Evolutionary conservation across 257 asterid species (phyloP), one percentile per base, ranked within the genome.

Genomic region (Lycium barbarum): DNA sequence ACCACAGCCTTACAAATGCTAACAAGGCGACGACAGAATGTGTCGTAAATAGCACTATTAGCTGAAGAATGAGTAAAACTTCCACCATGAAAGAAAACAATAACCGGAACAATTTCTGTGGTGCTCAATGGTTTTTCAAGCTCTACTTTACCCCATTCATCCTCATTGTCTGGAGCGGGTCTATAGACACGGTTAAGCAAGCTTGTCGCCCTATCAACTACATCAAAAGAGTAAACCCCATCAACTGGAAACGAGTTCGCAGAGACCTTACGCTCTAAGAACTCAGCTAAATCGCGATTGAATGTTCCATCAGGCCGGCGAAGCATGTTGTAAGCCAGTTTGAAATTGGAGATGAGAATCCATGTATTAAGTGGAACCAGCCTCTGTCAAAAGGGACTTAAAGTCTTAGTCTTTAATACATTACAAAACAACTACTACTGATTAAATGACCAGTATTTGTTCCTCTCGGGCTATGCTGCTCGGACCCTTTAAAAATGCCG

Each of bases 291-390:
- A 47, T 90, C 88, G 13, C 92, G 91, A 79, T 90, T 87, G 80
- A 90, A 88, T 40, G 92, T 87, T 76, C 91, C 92, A 79, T 90
- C 92, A 7, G 90, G 84, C 49, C 89, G 91, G 62, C 92, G 90
- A 40, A 90, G 89, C 85, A 90, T 87, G 57, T 88, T 90, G 85
- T 90, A 90, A 4, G 92, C 86, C 12, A 90, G 81, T 90, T 88
- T 90, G 90, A 90, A 88, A 78, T 88, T 84, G 73, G 92, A 90
- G 57, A 90, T 90, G 68, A 90, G 91, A 55, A 90, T 84, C 91
- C 91, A 87, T 43, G 92, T 90, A 20, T 88, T 90, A 20, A 90
- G 89, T 12, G 92, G 92, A 86, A 90, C 92, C 84, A 88, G 88
- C 72, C 87, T 88, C 92, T 90, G 88, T 9, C 62, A 85, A 49